phyloP scores from a whole-genome alignment of 2,329 filamentous ascomycete genomes.

The Colletotrichum horii region DNA sequence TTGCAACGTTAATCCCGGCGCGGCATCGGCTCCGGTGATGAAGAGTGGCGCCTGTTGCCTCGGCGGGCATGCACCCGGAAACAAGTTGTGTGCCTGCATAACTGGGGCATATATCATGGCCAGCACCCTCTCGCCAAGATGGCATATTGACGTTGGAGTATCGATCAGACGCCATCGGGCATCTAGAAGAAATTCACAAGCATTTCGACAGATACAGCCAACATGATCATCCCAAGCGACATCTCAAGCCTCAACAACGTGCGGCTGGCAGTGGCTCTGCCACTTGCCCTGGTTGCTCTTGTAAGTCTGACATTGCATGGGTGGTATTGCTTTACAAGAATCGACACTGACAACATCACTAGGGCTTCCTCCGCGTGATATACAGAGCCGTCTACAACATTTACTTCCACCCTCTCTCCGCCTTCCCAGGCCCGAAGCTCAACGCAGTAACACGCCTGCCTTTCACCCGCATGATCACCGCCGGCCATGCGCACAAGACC shows the following conservation, averaged over 20 bases:
- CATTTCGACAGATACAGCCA: not conserved
- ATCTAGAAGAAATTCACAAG: not conserved
- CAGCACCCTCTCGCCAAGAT: not conserved
- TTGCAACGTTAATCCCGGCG: not conserved
- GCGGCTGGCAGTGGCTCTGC: conserved; percentile 7
- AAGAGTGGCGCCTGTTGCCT: not conserved
- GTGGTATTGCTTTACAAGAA: not conserved
- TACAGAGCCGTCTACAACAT: conserved; percentile 31
- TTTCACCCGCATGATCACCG: not conserved
- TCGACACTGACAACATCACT: not conserved
- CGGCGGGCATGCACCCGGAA: not conserved
- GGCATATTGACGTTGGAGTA: not conserved
- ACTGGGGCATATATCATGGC: not conserved
- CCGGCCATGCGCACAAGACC: not conserved
- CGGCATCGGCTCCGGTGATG: not conserved
- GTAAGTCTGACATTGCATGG: not conserved
- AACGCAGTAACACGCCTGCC: conserved; percentile 5
- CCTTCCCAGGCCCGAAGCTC: conserved; percentile 33
- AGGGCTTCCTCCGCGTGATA: conserved; percentile 1
- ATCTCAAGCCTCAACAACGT: not conserved
- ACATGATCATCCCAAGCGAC: conserved; percentile 8
- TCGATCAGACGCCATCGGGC: not conserved
- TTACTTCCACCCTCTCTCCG: conserved; percentile 36
- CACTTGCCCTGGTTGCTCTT: not conserved
- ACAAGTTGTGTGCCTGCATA: not conserved